Evolutionary conservation across 139 green algal genomes (phyloP), one percentile per base, ranked within the genome.

Genomic region (Picocystis salinarum): DNA sequence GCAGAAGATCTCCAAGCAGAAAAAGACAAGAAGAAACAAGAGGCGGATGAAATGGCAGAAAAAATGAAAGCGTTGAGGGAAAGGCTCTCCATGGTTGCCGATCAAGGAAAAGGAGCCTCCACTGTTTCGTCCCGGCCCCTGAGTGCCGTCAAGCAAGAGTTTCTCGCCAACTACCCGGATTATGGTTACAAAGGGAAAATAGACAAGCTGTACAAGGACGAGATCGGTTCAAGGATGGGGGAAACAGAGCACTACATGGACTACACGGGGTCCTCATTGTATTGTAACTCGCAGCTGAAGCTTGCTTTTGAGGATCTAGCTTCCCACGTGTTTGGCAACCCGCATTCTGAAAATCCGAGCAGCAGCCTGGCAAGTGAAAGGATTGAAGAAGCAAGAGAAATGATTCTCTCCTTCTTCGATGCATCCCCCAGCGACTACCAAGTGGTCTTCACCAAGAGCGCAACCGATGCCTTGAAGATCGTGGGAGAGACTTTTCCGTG

Each of bases 401-500:
- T 11, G 7, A 12, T 59, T 27, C 64, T 80, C 10, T 27, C 26
- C 2, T 47, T 57, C 48, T 75, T 78, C 48, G 67, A 71, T 24
- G 61, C 70, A 3, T 37, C 53, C 37, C 40, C 64, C 2, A 41
- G 39, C 5, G 58, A 69, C 19, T 77, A 70, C 44, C 68, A 77
- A 47, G 44, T 80, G 3, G 69, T 82, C n/a, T 79, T 79, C 60
- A 83, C 72, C 0, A 62, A 59, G 22, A 67, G 51, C 1, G 71
- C 70, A 28, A 83, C 70, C 0, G 73, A 57, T 0, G 68, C 58
- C 1, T 60, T 80, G 3, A 70, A 78, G 47, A 39, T 77, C 45
- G 63, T 80, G 26, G 74, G 74, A 2, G 74, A 83, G 52, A 66
- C 59, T 5, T 83, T 79, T 48, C 67, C 70, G n/a, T 83, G 68